A percentile compares a stretch with the other conserved stretches of the same genome.
Evolutionary conservation across 345 rosid species (phyloP).

Genomic region (Populus deltoides): DNA sequence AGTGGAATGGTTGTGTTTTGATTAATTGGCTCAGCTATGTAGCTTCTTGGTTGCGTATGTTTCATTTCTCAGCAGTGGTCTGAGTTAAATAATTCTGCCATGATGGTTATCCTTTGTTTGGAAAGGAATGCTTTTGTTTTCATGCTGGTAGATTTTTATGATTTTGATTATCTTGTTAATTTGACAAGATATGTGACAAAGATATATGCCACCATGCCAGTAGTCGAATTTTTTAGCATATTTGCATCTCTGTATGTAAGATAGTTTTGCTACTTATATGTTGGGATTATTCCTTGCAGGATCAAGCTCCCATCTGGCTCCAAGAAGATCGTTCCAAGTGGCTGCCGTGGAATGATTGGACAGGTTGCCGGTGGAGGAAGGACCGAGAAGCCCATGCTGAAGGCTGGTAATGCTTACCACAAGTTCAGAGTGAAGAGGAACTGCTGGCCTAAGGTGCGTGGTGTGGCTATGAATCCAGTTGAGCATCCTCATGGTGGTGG

Average conservation of each 20-base stretch:
- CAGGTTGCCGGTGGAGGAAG: conserved; percentile 81
- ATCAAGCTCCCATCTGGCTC: conserved; percentile 72
- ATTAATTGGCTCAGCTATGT: background rate
- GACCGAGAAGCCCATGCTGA: conserved; percentile 68
- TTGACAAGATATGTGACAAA: too few species aligned
- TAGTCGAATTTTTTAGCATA: too few species aligned
- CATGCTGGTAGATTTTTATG: background rate
- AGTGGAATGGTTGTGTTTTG: background rate
- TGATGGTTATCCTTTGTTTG: too few species aligned
- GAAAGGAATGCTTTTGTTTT: background rate
- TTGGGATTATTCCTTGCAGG: conserved; percentile 20
- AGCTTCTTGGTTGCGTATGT: background rate
- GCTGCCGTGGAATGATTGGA: conserved; percentile 73
- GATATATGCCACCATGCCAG: too few species aligned
- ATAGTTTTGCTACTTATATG: background rate
- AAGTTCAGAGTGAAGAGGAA: conserved; percentile 72
- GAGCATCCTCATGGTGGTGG: conserved; percentile 93
- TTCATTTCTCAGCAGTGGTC: background rate
- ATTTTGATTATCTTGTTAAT: too few species aligned
- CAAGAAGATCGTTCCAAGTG: conserved; percentile 68
- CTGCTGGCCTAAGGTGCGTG: conserved; percentile 86
- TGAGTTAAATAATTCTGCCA: background rate
- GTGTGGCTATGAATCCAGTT: conserved; percentile 85
- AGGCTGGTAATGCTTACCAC: conserved; percentile 78
- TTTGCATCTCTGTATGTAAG: background rate